Evolutionary conservation across 192 early-diverging fungal genomes (phyloP).

Genomic region (Rhizoclosmatium sp.): DNA sequence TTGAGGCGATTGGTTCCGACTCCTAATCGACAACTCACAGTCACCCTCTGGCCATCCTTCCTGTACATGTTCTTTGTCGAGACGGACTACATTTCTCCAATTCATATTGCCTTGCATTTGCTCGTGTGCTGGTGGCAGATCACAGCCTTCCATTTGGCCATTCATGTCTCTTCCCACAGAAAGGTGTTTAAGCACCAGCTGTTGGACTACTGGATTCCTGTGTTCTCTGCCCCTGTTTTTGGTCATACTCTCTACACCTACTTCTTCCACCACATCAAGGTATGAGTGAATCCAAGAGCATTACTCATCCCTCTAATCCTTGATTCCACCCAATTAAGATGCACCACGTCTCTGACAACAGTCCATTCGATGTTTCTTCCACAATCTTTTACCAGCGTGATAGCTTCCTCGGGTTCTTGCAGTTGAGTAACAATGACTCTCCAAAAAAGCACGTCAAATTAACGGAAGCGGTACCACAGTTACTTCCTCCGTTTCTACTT

Average conservation of each 20-base stretch:
- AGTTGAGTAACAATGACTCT: not conserved
- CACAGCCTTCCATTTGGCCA: slow-evolving; percentile 40
- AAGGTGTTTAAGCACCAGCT: slow-evolving; percentile 1
- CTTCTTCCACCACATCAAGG: slow-evolving; percentile 53
- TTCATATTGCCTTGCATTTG: slow-evolving; percentile 21
- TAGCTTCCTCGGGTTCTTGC: slow-evolving; percentile 43
- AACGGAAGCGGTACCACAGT: not conserved
- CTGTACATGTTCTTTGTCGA: slow-evolving; percentile 23
- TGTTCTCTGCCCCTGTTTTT: slow-evolving; percentile 40
- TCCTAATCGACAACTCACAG: not conserved
- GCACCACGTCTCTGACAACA: slow-evolving; percentile 55
- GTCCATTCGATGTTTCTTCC: slow-evolving; percentile 42
- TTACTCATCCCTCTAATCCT: not conserved
- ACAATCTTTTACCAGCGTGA: slow-evolving; percentile 54
- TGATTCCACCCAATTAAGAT: slow-evolving; percentile 7
- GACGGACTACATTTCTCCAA: not conserved
- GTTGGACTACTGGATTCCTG: slow-evolving; percentile 35
- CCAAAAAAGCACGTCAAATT: not conserved
- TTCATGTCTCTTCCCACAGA: slow-evolving; percentile 45
- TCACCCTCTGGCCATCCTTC: slow-evolving; percentile 22
- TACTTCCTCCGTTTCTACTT: slow-evolving; percentile 53
- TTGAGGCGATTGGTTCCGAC: not conserved
- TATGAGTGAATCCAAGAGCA: not conserved
- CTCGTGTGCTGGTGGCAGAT: slow-evolving; percentile 23
- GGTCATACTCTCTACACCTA: slow-evolving; percentile 47